phyloP scores from a whole-genome alignment of 2,329 filamentous ascomycete species.

The Apiospora malaysiana region DNA sequence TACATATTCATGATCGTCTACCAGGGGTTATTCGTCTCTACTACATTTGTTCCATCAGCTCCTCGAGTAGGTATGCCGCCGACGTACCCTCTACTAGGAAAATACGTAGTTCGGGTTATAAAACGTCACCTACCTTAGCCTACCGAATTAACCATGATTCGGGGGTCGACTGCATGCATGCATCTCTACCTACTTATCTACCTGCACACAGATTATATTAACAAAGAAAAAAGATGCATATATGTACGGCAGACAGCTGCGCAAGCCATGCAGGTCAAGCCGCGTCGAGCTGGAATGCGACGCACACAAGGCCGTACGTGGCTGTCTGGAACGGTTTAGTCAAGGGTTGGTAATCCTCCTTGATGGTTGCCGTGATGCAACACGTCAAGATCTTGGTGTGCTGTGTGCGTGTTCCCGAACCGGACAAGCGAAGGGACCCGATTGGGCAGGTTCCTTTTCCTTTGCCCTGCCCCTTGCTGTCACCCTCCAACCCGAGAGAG shows the following conservation, averaged over 20 bases:
- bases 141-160: too few species aligned
- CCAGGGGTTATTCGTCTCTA: too few species aligned
- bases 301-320: not conserved
- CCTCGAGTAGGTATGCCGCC: too few species aligned
- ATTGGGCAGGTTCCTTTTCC: conserved; percentile 11
- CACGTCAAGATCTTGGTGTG: conserved; percentile 13
- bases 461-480: not conserved
- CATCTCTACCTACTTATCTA: too few species aligned
- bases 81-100: too few species aligned
- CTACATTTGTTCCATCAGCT: too few species aligned
- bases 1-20: too few species aligned
- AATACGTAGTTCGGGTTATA: too few species aligned
- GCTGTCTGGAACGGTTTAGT: not conserved
- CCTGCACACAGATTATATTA: too few species aligned
- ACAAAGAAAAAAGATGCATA: too few species aligned
- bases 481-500: not conserved
- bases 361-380: not conserved
- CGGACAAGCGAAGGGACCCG: not conserved
- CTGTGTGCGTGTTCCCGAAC: not conserved
- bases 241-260: not conserved
- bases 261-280: not conserved
- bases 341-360: not conserved
- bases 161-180: too few species aligned
- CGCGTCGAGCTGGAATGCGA: not conserved
- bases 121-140: too few species aligned